These are phyloP conservation scores for Hypoxylon perforatum DNA, from an alignment of 495 filamentous ascomycete genomes.

Conservation along the genomic window DNA sequence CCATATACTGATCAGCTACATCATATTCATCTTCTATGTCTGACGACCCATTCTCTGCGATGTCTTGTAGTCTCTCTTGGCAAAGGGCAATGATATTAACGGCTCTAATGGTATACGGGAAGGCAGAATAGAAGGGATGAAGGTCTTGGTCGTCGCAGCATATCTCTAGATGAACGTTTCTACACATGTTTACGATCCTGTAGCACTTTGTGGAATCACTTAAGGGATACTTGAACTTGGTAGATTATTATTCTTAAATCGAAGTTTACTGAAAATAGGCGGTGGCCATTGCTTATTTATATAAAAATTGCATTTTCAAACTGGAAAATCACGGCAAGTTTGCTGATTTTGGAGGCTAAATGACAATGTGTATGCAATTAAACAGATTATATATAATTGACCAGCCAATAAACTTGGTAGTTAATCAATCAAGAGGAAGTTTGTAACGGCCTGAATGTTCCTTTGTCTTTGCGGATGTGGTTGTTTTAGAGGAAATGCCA, in stretches of 20 bases:
- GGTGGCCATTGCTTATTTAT: conserved; percentile 12
- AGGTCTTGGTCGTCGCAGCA: conserved; percentile 9
- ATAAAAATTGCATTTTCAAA: not conserved
- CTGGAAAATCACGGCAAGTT: too few species aligned
- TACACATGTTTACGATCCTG: conserved; percentile 14
- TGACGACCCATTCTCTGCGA: not conserved
- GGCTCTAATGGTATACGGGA: conserved; percentile 3
- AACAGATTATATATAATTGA: too few species aligned
- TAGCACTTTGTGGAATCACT: not conserved
- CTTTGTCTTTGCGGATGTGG: not conserved
- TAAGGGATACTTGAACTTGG: too few species aligned
- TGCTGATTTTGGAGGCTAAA: too few species aligned
- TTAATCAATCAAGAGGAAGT: not conserved
- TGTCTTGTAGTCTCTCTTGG: not conserved
- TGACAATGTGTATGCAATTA: too few species aligned
- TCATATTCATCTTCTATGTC: too few species aligned
- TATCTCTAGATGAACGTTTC: conserved; percentile 4
- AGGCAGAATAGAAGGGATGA: not conserved
- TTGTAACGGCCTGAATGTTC: not conserved
- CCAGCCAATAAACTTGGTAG: too few species aligned
- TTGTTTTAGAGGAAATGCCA: conserved; percentile 6
- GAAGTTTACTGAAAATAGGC: not conserved
- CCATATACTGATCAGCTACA: too few species aligned
- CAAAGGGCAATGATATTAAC: conserved; percentile 5
- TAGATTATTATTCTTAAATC: not conserved